A percentile compares a stretch with the other conserved stretches of the same genome.
These are phyloP conservation scores for Chytridiales sp. DNA, from an alignment of 371 early-diverging fungal genomes.

Conservation along the genomic window DNA sequence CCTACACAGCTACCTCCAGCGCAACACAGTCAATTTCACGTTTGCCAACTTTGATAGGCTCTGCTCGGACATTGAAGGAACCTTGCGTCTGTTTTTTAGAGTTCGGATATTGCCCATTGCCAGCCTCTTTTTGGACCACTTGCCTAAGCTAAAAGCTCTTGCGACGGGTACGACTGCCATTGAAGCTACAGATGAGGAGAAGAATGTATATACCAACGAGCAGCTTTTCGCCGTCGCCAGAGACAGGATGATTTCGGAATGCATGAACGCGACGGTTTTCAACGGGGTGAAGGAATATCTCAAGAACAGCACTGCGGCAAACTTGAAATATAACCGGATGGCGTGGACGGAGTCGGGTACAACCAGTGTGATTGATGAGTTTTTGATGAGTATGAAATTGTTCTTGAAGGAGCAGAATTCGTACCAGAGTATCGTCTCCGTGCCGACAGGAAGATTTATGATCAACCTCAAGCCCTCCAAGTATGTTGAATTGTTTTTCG, in stretches of 20 bases:
- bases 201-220: not conserved
- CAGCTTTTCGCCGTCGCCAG: not conserved
- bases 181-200: not conserved
- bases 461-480: not conserved
- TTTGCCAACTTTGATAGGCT: not conserved
- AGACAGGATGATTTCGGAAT: not conserved
- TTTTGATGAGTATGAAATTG: not conserved
- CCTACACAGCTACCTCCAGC: not conserved
- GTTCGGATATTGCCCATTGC: not conserved
- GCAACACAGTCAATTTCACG: not conserved
- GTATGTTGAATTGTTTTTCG: not conserved
- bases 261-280: not conserved
- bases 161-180: too few relatives aligned
- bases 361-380: not conserved
- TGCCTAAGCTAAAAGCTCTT: too few relatives aligned
- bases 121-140: not conserved
- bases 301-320: not conserved
- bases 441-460: not conserved
- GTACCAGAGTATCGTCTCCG: not conserved
- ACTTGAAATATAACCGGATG: not conserved
- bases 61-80: not conserved
- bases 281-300: not conserved
- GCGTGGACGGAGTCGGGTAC: not conserved
- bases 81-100: not conserved
- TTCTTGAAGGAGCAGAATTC: not conserved